Evolutionary conservation across 208 protist genomes (phyloP).

Genomic region (Trypanosoma avium): DNA sequence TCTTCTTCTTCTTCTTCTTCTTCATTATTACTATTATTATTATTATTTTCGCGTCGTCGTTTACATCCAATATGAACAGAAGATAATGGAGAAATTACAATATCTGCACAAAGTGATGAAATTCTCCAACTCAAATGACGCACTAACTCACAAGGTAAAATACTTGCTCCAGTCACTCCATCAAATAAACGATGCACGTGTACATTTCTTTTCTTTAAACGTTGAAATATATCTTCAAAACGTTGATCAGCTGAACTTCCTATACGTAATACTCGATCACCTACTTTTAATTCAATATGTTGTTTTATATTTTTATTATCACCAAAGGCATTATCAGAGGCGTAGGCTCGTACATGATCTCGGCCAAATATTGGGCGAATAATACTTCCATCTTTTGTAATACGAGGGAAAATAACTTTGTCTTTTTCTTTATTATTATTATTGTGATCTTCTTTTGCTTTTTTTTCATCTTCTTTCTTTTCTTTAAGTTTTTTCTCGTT

Average conservation of each 20-base stretch:
- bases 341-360: conserved; percentile 21
- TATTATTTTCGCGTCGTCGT: no score
- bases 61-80: background rate
- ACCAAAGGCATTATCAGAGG: conserved; percentile 4
- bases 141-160: conserved; percentile 57
- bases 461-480: no score
- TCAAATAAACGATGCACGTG: conserved; percentile 40
- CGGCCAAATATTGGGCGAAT: conserved; percentile 10
- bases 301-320: background rate
- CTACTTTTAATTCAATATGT: conserved; percentile 28
- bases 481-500: no score
- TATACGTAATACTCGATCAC: conserved; percentile 22
- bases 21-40: background rate
- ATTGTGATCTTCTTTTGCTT: no score
- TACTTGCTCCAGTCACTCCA: conserved; percentile 40
- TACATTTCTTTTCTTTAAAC: conserved; percentile 22
- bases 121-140: conserved; percentile 26
- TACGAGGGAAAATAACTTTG: background rate
- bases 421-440: no score
- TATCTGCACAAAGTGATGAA: conserved; percentile 16
- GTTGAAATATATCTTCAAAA: conserved; percentile 29
- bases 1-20: background rate
- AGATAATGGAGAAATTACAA: background rate
- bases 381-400: conserved; percentile 1
- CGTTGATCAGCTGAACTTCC: conserved; percentile 15